Evolutionary conservation across 441 rosid species (phyloP).

Genomic region (Dalechampia spathulata): DNA sequence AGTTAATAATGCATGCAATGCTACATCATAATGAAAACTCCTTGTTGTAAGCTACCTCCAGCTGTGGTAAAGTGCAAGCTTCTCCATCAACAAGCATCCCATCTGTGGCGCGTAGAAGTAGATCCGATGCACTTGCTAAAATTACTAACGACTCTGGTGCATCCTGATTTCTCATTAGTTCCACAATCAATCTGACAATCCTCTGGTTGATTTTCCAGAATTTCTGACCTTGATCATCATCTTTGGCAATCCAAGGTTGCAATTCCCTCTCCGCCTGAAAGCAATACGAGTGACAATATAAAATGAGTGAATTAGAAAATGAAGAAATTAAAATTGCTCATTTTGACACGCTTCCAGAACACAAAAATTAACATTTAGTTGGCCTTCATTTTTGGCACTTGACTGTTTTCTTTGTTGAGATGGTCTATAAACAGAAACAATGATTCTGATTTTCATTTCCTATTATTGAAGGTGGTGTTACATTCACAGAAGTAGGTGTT

Average conservation of each 20-base stretch:
- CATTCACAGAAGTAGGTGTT: not conserved
- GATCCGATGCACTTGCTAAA: conserved; percentile 91
- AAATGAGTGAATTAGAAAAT: conserved; percentile 7
- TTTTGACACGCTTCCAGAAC: conserved; percentile 7
- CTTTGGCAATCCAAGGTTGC: conserved; percentile 98
- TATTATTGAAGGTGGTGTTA: conserved; percentile 10
- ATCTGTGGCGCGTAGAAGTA: conserved; percentile 94
- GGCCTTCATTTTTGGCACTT: not conserved
- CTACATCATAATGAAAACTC: too few species aligned
- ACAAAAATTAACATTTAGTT: not conserved
- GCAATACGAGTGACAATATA: conserved; percentile 27
- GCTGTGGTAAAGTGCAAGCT: conserved; percentile 96
- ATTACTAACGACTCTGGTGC: conserved; percentile 83
- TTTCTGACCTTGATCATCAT: conserved; percentile 90
- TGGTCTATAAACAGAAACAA: not conserved
- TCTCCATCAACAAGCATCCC: conserved; percentile 99
- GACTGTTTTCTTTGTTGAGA: not conserved
- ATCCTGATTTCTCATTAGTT: conserved; percentile 93
- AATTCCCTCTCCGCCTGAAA: conserved; percentile 90
- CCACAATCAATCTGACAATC: conserved; percentile 78
- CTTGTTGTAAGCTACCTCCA: conserved; percentile 48
- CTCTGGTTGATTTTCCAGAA: conserved; percentile 97
- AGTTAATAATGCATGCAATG: too few species aligned
- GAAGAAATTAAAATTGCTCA: conserved; percentile 6
- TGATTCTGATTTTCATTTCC: not conserved